Evolutionary conservation across 2,329 filamentous ascomycete genomes (phyloP), one percentile per base, ranked within the genome.

Genomic region (Colletotrichum plurivorum): DNA sequence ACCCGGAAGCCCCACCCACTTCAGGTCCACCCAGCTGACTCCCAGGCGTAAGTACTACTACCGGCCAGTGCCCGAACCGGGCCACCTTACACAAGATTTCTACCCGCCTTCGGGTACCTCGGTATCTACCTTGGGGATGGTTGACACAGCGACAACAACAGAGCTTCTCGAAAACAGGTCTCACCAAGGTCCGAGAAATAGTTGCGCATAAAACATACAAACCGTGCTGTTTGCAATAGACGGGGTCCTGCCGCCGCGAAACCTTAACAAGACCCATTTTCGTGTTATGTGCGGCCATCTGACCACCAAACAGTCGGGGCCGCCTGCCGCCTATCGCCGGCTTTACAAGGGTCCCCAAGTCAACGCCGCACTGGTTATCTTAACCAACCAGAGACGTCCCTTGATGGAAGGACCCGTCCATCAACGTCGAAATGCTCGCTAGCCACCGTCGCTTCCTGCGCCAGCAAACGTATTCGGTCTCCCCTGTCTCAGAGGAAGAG

Each of bases 311-410:
- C 15, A 22, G 27, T 61, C 36, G 56, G 62, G 51, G 51, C 43
- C 55, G 62, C 48, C 51, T 51, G 31, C 63, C 69, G 69, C 65
- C 69, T 71, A 71, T 69, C 66, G 46, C 46, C 69, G 69, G 69
- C 69, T 65, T 69, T 69, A 25, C 68, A 46, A 45, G 67, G 67
- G 56, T 67, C 67, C 56, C 51, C n/a, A 45, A 18, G 25, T 55
- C 49, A 56, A 56, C 46, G 52, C 43, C 51, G 45, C 36, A 18
- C 36, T 56, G 25, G 49, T 41, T 56, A 46, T 69, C 62, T 69
- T 43, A 39, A 20, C 69, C 65, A 69, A 64, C 65, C 65, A 69
- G 36, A 59, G 20, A 15, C 41, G 48, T 22, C 43, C n/a, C 58
- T 59, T 63, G 58, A 51, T 59, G 39, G 57, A 22, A 48, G 39